phyloP scores from a whole-genome alignment of 768 basidiomycete genomes.

The Macrolepiota dolichaula region DNA sequence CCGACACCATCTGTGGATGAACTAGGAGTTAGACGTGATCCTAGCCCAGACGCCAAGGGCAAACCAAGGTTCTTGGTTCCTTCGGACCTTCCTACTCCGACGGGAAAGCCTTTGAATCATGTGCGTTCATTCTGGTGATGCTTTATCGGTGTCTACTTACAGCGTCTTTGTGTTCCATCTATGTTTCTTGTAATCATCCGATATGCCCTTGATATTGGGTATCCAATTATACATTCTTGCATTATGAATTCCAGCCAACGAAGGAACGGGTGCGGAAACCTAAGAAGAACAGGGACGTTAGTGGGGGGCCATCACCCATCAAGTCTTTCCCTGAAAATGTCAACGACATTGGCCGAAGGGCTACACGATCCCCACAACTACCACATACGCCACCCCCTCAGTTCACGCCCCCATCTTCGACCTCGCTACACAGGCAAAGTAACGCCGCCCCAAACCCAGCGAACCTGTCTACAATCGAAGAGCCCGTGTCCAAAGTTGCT shows the following conservation, averaged over 20 bases:
- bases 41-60: conserved; percentile 16
- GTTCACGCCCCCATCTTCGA: background rate
- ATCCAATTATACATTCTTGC: conserved; percentile 22
- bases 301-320: background rate
- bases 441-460: background rate
- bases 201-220: conserved; percentile 28
- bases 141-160: conserved; percentile 45
- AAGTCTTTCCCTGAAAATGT: background rate
- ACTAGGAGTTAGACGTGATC: conserved; percentile 38
- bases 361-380: background rate
- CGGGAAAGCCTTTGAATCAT: conserved; percentile 74
- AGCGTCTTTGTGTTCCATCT: conserved; percentile 24
- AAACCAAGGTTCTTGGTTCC: conserved; percentile 20
- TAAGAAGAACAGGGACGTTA: conserved; percentile 36
- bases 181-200: conserved; percentile 22
- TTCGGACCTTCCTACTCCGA: conserved; percentile 38
- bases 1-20: conserved; percentile 39
- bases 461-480: background rate
- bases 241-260: conserved; percentile 54
- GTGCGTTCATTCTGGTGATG: conserved; percentile 80
- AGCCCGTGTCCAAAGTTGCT: conserved; percentile 13
- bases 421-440: background rate
- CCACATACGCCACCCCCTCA: background rate
- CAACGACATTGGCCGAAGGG: background rate
- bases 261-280: conserved; percentile 72